Base-by-base conservation (phyloP, 2,329 filamentous ascomycete genomes). In the Monilinia fructicola region DNA sequence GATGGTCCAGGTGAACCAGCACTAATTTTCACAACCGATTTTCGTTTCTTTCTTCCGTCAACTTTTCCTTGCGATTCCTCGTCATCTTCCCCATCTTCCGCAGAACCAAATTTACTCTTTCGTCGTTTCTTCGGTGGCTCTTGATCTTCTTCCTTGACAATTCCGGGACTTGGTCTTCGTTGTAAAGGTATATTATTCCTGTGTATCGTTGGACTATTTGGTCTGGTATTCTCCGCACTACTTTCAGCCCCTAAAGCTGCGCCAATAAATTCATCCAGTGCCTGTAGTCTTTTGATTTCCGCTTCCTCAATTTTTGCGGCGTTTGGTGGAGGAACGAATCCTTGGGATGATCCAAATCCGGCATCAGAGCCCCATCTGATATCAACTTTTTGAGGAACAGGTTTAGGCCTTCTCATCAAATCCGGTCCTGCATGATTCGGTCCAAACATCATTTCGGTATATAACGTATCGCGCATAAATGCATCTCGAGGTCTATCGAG, bases 351-450 rank as follows among this genome's bases (percentile, higher is more conserved):
- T 68, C 79, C 82, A 74, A 92, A 92, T 67, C 81, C 85, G n/a
- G 82, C 76, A 76, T 92, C 89, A 0, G 89, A 89, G 12, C 89
- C 89, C 84, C 87, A 91, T 69, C 85, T 84, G 54, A 90, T 80
- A 50, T 76, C 75, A 16, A 69, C 69, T 63, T 84, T 81, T 26
- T 70, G 70, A 52, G 62, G 68, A 14, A 67, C 60, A 5, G 61
- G 63, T 68, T 69, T 67, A 4, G 69, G 71, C 28, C 67, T 67
- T 59, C 68, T 60, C 26, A 55, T 53, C 0, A 63, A 21, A 10
- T 54, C 52, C 3, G 70, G 42, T 10, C 54, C 54, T 11, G 52
- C 48, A 26, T 67, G 66, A 12, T 62, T 62, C 4, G 64, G 56
- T 46, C 72, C 73, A 62, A 75, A 76, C 38, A 74, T 65, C 71